Base-by-base conservation (phyloP, 2,329 filamentous ascomycete species). In the Fusarium pseudocircinatum region DNA sequence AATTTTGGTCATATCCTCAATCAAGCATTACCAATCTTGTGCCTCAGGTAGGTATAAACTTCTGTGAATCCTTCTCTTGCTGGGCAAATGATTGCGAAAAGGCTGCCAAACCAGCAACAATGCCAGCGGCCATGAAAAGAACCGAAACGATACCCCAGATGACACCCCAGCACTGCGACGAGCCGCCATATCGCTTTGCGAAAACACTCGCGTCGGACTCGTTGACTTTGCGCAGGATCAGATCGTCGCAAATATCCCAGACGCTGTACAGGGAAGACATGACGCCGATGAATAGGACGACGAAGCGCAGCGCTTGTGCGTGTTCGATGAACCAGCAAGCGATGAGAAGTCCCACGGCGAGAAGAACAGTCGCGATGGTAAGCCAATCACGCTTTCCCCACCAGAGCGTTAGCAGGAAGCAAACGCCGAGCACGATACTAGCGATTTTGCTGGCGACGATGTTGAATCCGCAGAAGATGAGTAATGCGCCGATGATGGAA, bases 201-300 rank as follows among this genome's bases (percentile, higher is more conserved):
- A 95, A 95, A 36, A 94, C 92, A 74, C 91, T 93, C 11, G 93
- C 93, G 78, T 96, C 93, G 9, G 92, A 94, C 28, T 87, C 90
- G 81, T 95, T 95, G 58, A 95, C 92, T 82, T 95, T 95, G 66
- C 93, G 88, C 9, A 95, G 84, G 74, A 96, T 94, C 37, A 95
- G 85, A 75, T 96, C 93, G 78, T 96, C 93, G 81, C 92, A 95
- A 75, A 95, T 95, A 84, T 95, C 93, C 93, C 93, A 95, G 10
- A 93, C 92, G 73, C 91, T 93, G 81, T 95, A 95, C 2, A 95
- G 87, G 4, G 90, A 91, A 12, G 90, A 93, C 93, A 95, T 95
- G 75, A 95, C 93, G 46, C 93, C 93, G 69, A 95, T 94, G 77
- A 95, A 95, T 34, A 95, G 86, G 59, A 93, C 91, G 58, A 94